Conservation (phyloP, 805 yeast genomes). For the Hanseniaspora pseudoguilliermondii region DNA sequence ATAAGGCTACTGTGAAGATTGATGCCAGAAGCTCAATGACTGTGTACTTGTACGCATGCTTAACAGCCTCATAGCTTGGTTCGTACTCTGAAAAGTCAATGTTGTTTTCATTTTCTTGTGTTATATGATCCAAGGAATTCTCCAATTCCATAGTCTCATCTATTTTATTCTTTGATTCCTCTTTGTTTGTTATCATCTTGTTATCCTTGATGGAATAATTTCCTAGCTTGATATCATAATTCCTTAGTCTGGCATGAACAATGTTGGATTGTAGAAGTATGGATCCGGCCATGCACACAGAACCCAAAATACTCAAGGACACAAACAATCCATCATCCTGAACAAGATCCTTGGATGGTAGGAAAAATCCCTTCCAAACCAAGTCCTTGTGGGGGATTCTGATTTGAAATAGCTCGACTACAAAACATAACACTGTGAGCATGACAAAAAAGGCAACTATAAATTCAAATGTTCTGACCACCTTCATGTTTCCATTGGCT, state of each 20-base stretch:
- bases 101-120: conserved; percentile 24
- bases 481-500: conserved; percentile 58
- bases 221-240: conserved; percentile 60
- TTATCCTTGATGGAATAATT: conserved; percentile 27
- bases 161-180: neutral
- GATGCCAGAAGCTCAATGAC: conserved; percentile 73
- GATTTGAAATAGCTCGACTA: conserved; percentile 51
- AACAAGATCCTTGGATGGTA: conserved; percentile 50
- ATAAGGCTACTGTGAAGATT: conserved; percentile 75
- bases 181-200: neutral
- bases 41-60: conserved; percentile 69
- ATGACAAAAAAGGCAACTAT: conserved; percentile 60
- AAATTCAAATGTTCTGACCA: conserved; percentile 64
- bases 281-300: conserved; percentile 92
- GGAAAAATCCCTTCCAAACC: conserved; percentile 46
- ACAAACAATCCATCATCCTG: conserved; percentile 62
- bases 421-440: conserved; percentile 65
- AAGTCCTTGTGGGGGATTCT: conserved; percentile 39
- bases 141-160: conserved; percentile 22
- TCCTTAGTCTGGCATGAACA: conserved; percentile 72
- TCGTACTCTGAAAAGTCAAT: conserved; percentile 38
- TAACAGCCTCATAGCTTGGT: conserved; percentile 72
- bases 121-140: neutral
- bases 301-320: conserved; percentile 77
- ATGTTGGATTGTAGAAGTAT: conserved; percentile 74